Evolutionary conservation across 2,329 filamentous ascomycete species (phyloP), one percentile per base, ranked within the genome.

Genomic region (Cladosporium oxysporum): DNA sequence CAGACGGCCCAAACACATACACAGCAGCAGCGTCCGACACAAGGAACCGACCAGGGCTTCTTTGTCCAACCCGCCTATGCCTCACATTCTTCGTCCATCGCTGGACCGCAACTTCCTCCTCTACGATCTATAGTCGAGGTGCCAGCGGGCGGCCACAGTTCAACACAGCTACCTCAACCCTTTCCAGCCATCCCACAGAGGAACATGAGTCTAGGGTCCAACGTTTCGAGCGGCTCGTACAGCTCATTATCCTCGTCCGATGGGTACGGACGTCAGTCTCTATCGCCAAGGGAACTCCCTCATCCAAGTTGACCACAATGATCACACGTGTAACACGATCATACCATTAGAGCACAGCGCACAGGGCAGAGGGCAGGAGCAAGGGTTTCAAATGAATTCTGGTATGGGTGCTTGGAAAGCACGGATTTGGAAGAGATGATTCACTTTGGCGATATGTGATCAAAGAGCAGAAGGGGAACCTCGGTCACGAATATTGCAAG

Each of bases 111-210:
- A 26, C 63, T 65, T 4, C 63, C 63, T 4, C 63, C 63, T 10
- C 12, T 65, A n/a, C 55, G 63, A 52, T 65, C 63, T 26, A 18
- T 65, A 21, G 57, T 65, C 44, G 57, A 60, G 12, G 29, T 65
- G 8, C 53, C 53, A 7, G n/a, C 47, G 33, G 28, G 31, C 31
- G 44, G 23, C 18, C 37, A 31, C 16, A 31, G 11, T 16, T 33
- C 41, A 53, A 8, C 16, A 21, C 59, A 62, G 21, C 31, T 31
- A 18, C 33, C 29, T 7, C 61, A 37, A 44, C 49, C 23, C 7
- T 50, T 49, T 33, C 33, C 35, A 26, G 26, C 18, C 10, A 47
- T 16, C 10, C 18, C 61, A 37, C 61, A 52, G 10, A 44, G 61
- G 18, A 26, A 57, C 2, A 47, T 37, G 29, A 63, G 61, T 26